Conservation (phyloP, 257 asterid species). For the Nicotiana undulata region DNA sequence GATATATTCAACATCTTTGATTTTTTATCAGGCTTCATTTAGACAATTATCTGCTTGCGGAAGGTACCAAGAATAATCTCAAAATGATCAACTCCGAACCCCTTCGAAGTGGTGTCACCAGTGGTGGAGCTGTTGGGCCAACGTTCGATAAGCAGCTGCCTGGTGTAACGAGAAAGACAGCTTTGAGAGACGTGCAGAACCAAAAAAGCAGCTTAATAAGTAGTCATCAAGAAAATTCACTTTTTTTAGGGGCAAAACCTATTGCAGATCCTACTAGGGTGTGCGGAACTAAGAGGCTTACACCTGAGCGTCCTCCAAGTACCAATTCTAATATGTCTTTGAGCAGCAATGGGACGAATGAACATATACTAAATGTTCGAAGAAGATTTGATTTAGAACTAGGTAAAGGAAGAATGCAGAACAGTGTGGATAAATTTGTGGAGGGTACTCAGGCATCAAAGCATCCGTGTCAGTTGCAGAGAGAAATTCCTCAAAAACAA, state of each 20-base stretch:
- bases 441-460: conserved; percentile 33
- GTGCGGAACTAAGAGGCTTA: conserved; percentile 66
- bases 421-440: conserved; percentile 36
- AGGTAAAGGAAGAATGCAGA: conserved; percentile 64
- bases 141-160: conserved; percentile 46
- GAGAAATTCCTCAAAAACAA: conserved; percentile 35
- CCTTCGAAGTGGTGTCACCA: conserved; percentile 7
- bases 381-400: conserved; percentile 88
- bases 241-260: conserved; percentile 37
- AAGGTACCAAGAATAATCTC: not conserved
- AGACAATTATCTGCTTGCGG: not conserved
- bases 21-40: not conserved
- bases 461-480: conserved; percentile 29
- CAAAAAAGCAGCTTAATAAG: conserved; percentile 37
- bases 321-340: conserved; percentile 41
- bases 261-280: conserved; percentile 52
- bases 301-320: conserved; percentile 68
- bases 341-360: conserved; percentile 47
- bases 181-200: conserved; percentile 85
- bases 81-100: conserved; percentile 14
- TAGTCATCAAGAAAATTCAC: conserved; percentile 41
- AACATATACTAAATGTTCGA: conserved; percentile 74
- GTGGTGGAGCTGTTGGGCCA: conserved; percentile 29
- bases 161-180: conserved; percentile 47
- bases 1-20: not conserved